phyloP scores from a whole-genome alignment of 1,139 yeast species.

The Yamadazyma spencermartinsiae region DNA sequence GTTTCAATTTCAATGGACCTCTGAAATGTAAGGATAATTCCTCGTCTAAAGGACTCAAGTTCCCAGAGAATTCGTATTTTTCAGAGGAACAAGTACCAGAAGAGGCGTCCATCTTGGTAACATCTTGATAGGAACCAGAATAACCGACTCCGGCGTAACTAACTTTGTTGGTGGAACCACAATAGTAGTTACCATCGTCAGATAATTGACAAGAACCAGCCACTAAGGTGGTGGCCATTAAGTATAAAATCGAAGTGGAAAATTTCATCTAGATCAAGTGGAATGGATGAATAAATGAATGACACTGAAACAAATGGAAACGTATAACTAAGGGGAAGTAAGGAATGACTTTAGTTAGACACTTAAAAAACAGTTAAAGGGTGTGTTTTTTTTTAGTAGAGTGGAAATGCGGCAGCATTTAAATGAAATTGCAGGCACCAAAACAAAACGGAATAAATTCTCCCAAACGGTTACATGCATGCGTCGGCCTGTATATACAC shows the following conservation, averaged over 20 bases:
- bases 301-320: no score
- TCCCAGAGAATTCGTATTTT: slow-evolving; percentile 53
- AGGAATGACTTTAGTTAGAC: slow-evolving; percentile 23
- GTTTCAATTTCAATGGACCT: slow-evolving; percentile 66
- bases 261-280: slow-evolving; percentile 19
- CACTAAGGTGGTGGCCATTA: slow-evolving; percentile 23
- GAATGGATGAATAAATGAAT: neutral
- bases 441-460: neutral
- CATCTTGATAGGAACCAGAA: slow-evolving; percentile 62
- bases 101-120: slow-evolving; percentile 49
- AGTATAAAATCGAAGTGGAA: slow-evolving; percentile 19
- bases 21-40: slow-evolving; percentile 79
- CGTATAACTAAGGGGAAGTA: slow-evolving; percentile 5
- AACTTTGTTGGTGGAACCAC: slow-evolving; percentile 67
- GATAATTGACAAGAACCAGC: slow-evolving; percentile 26
- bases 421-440: neutral
- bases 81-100: slow-evolving; percentile 56
- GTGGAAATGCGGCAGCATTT: neutral
- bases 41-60: slow-evolving; percentile 66
- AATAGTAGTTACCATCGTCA: slow-evolving; percentile 78
- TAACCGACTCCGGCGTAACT: slow-evolving; percentile 69
- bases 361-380: neutral
- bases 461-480: slow-evolving; percentile 1
- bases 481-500: no score
- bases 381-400: neutral